phyloP scores from a whole-genome alignment of 2,329 filamentous ascomycete genomes.

The Clarireedia paspali region DNA sequence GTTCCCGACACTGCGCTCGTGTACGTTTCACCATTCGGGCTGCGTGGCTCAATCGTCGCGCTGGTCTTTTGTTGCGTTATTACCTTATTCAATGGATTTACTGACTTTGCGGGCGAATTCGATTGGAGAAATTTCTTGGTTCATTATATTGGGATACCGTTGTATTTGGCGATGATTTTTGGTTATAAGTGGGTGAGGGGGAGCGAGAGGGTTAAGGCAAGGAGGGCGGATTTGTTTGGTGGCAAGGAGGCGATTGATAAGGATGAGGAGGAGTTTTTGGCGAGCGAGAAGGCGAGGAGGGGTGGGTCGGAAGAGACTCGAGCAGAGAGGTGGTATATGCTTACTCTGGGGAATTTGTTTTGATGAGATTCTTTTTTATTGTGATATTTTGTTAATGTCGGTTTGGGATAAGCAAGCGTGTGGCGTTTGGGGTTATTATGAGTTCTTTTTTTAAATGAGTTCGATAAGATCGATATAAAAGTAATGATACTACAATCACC shows the following conservation, averaged over 20 bases:
- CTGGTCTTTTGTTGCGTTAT: conserved; percentile 66
- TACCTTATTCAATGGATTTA: conserved; percentile 71
- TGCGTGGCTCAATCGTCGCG: conserved; percentile 58
- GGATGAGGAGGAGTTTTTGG: conserved; percentile 41
- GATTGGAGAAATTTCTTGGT: conserved; percentile 60
- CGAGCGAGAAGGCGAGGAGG: conserved; percentile 12
- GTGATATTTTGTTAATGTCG: neutral
- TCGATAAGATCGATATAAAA: too few relatives aligned
- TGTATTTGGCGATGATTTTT: conserved; percentile 52
- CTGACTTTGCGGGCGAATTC: conserved; percentile 36
- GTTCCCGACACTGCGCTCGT: conserved; percentile 48
- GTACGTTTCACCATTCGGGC: conserved; percentile 65
- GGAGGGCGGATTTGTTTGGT: conserved; percentile 45
- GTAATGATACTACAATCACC: too few relatives aligned
- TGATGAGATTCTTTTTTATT: neutral
- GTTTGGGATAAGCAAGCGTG: neutral
- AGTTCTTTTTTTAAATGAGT: neutral
- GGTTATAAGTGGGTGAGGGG: conserved; percentile 43
- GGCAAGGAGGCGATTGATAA: conserved; percentile 53
- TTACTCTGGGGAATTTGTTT: neutral
- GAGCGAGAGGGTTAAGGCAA: conserved; percentile 37
- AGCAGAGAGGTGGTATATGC: neutral
- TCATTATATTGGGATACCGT: conserved; percentile 53
- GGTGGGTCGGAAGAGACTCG: neutral
- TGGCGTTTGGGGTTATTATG: neutral